Percentiles rank a stretch among this genome's conserved stretches.
Conservation (phyloP, 2,329 filamentous ascomycete genomes). For the Fusarium tuaranense region DNA sequence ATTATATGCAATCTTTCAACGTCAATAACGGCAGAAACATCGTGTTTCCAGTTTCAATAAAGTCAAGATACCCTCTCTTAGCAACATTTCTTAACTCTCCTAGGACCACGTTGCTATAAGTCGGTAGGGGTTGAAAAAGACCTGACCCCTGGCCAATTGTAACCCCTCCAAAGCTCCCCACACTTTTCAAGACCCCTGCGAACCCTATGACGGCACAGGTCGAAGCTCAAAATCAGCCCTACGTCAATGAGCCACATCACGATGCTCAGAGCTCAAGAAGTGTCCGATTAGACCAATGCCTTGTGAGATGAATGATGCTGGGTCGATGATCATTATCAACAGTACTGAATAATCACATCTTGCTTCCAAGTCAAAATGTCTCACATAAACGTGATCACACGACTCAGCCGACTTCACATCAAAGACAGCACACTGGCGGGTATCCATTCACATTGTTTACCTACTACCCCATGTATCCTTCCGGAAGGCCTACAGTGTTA, state of each 20-base stretch:
- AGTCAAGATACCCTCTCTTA: background rate
- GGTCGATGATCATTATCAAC: too few species aligned
- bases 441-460: conserved; percentile 45
- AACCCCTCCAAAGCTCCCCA: conserved; percentile 25
- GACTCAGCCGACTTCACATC: background rate
- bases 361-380: background rate
- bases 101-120: background rate
- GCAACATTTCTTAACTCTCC: background rate
- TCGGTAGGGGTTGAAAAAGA: background rate
- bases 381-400: conserved; percentile 21
- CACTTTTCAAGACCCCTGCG: conserved; percentile 31
- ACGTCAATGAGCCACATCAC: background rate
- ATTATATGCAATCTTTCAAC: background rate
- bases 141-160: conserved; percentile 14
- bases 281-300: background rate
- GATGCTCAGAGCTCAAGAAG: background rate
- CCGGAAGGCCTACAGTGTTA: conserved; percentile 42
- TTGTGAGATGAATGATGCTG: accelerated
- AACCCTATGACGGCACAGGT: conserved; percentile 38
- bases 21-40: background rate
- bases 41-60: background rate
- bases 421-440: conserved; percentile 30
- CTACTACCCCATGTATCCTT: conserved; percentile 35
- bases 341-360: conserved; percentile 7
- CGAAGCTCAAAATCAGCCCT: conserved; percentile 31